A percentile compares a stretch with the other conserved stretches of the same genome.
Conservation (phyloP, 768 basidiomycete species). For the Phylloporus rhodoxanthus region DNA sequence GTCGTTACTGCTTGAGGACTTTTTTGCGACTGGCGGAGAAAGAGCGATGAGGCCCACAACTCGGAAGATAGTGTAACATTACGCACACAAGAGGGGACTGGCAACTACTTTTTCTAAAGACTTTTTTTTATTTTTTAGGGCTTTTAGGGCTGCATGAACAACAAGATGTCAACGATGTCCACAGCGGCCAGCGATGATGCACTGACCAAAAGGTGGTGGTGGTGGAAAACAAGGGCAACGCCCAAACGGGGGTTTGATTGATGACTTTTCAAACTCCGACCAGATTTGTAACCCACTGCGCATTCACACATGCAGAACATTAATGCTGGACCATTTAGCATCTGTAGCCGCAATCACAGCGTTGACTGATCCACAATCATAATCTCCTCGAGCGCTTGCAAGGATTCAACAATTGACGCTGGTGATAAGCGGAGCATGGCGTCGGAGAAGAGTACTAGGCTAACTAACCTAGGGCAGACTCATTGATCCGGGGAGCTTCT, state of each 20-base stretch:
- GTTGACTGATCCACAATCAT: too few relatives aligned
- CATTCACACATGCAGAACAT: too few relatives aligned
- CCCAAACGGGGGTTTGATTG: conserved; percentile 18
- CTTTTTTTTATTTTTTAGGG: conserved; percentile 56
- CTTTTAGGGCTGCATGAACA: conserved; percentile 49
- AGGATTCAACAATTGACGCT: too few relatives aligned
- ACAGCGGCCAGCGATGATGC: conserved; percentile 14
- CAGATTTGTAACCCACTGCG: conserved; percentile 8
- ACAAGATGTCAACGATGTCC: conserved; percentile 14
- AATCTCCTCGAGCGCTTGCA: too few relatives aligned
- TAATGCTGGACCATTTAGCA: too few relatives aligned
- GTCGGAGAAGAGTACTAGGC: too few relatives aligned
- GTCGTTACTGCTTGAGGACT: conserved; percentile 93
- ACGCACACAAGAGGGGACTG: conserved; percentile 67
- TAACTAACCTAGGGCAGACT: too few relatives aligned
- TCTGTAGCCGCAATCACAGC: too few relatives aligned
- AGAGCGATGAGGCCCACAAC: conserved; percentile 12
- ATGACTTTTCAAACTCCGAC: conserved; percentile 40
- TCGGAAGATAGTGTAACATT: conserved; percentile 11
- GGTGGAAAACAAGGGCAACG: conserved; percentile 40
- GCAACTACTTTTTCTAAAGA: conserved; percentile 67
- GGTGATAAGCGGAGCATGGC: too few relatives aligned
- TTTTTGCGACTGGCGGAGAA: conserved; percentile 54
- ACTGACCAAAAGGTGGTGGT: conserved; percentile 63
- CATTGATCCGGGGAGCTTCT: too few relatives aligned